Percentiles rank a stretch among this genome's conserved stretches.
These are phyloP conservation scores for Gossypium thurberi DNA, from an alignment of 345 rosid species.

Conservation along the genomic window DNA sequence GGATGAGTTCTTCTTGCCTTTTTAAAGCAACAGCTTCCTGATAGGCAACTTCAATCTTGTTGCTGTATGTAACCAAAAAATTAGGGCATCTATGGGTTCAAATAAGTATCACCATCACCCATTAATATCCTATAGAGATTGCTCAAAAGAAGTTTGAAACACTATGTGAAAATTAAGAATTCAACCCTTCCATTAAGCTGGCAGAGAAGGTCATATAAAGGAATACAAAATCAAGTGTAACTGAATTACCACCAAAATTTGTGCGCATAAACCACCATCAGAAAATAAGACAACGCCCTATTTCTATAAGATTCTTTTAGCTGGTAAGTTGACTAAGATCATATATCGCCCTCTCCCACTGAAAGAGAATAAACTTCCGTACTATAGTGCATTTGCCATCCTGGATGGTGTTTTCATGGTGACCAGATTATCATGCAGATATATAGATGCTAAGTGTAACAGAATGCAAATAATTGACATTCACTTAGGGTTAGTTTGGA, in stretches of 20 bases:
- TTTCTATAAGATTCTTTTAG: background rate
- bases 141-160: background rate
- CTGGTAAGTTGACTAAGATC: background rate
- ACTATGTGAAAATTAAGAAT: background rate
- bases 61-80: constrained; percentile 38
- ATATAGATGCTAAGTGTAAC: background rate
- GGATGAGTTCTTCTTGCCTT: constrained; percentile 94
- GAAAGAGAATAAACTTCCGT: background rate
- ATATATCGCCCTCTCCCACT: background rate
- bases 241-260: background rate
- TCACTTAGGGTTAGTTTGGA: background rate
- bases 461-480: background rate
- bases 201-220: background rate
- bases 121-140: background rate
- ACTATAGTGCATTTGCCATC: background rate
- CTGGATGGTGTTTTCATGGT: background rate
- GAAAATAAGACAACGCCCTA: background rate
- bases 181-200: background rate
- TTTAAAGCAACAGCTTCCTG: constrained; percentile 91
- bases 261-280: background rate
- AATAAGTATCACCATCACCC: background rate
- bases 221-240: background rate
- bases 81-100: constrained; percentile 5
- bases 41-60: constrained; percentile 81
- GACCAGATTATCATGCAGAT: background rate